Evolutionary conservation across 2,329 filamentous ascomycete species (phyloP).

Genomic region (Arthroderma uncinatum): DNA sequence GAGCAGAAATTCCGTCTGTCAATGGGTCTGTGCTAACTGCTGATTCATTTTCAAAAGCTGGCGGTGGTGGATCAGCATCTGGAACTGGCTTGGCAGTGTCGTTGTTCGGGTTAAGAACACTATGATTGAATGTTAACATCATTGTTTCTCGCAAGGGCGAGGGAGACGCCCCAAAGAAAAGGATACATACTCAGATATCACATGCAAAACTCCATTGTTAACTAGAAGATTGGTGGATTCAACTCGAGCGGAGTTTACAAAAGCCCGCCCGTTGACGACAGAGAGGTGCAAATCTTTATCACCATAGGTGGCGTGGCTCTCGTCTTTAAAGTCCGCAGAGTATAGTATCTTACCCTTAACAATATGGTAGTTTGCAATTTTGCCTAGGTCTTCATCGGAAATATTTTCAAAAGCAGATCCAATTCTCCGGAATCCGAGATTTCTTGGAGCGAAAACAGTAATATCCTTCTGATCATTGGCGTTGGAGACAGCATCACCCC

Average conservation of each 20-base stretch:
- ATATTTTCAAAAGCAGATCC: conserved; percentile 11
- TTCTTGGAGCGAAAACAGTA: conserved; percentile 15
- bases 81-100: conserved; percentile 35
- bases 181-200: conserved; percentile 44
- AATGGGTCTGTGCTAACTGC: conserved; percentile 42
- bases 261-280: conserved; percentile 33
- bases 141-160: not conserved
- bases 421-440: conserved; percentile 12
- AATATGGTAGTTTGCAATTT: conserved; percentile 54
- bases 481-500: conserved; percentile 25
- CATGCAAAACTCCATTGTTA: conserved; percentile 47
- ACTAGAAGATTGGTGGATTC: conserved; percentile 41
- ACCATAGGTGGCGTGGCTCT: conserved; percentile 28
- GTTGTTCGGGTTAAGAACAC: conserved; percentile 49
- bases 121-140: conserved; percentile 15
- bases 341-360: conserved; percentile 47
- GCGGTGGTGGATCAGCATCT: conserved; percentile 33
- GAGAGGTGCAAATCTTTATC: conserved; percentile 40
- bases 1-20: conserved; percentile 42
- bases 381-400: conserved; percentile 35
- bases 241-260: conserved; percentile 45
- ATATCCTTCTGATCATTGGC: conserved; percentile 35
- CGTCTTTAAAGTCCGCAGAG: conserved; percentile 36
- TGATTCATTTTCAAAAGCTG: conserved; percentile 45
- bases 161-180: not conserved